phyloP scores from a whole-genome alignment of 2,329 filamentous ascomycete genomes.

The Aureobasidium uvarum region DNA sequence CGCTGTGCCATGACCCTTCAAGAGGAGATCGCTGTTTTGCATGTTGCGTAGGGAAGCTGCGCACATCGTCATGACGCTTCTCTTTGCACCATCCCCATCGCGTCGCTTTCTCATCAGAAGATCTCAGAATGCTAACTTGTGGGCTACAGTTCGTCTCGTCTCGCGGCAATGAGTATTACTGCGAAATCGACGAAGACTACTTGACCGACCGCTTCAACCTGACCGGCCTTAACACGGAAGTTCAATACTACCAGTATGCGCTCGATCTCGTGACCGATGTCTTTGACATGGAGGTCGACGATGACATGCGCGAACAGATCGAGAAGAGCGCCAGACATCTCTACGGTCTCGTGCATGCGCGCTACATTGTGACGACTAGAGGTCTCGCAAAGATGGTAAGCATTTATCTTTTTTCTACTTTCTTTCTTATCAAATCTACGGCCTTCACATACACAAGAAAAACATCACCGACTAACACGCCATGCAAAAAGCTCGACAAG shows the following conservation, averaged over 20 bases:
- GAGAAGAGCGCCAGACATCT: constrained; percentile 95
- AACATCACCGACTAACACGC: not conserved
- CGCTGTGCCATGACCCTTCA: not conserved
- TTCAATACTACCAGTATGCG: constrained; percentile 98
- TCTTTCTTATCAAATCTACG: not conserved
- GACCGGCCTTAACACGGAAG: constrained; percentile 93
- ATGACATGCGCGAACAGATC: constrained; percentile 96
- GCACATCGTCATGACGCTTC: constrained; percentile 4
- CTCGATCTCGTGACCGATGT: constrained; percentile 96
- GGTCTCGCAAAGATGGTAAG: constrained; percentile 93
- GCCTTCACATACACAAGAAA: not conserved
- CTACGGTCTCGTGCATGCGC: constrained; percentile 92
- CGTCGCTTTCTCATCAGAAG: constrained; percentile 2
- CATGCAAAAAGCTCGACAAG: constrained; percentile 74
- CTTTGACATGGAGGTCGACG: constrained; percentile 97
- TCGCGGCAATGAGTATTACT: constrained; percentile 97
- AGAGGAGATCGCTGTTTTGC: not conserved
- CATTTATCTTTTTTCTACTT: constrained; percentile 24
- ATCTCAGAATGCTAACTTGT: not conserved
- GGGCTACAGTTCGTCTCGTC: constrained; percentile 87
- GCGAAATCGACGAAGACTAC: constrained; percentile 99
- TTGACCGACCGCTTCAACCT: constrained; percentile 97
- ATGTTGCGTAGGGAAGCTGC: not conserved
- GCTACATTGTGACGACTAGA: constrained; percentile 94
- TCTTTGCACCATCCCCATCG: not conserved